A percentile compares a stretch with the other conserved stretches of the same genome.
phyloP scores from a whole-genome alignment of 2,329 filamentous ascomycete genomes.

The Blumeria graminis region DNA sequence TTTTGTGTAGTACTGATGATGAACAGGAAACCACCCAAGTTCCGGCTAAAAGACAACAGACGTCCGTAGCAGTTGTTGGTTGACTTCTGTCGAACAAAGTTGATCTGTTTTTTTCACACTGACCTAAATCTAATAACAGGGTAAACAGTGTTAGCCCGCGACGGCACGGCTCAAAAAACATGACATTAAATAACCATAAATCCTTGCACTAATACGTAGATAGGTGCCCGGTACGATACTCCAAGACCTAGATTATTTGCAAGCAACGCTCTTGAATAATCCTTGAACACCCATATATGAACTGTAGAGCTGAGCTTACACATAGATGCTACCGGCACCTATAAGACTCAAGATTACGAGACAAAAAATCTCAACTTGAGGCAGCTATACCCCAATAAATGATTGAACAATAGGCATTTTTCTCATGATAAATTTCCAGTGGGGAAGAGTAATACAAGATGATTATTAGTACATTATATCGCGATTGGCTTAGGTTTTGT shows the following conservation, averaged over 20 bases:
- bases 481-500: slow-evolving; percentile 4
- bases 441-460: no score
- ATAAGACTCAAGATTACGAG: no score
- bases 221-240: not conserved
- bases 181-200: slow-evolving; percentile 1
- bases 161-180: not conserved
- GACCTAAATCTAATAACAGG: slow-evolving; percentile 14
- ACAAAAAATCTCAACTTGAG: no score
- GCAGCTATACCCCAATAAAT: no score
- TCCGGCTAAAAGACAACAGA: slow-evolving; percentile 15
- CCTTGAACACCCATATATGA: no score
- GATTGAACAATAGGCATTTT: no score
- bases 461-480: not conserved
- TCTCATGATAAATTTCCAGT: no score
- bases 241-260: not conserved
- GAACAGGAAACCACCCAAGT: slow-evolving; percentile 10
- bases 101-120: slow-evolving; percentile 7
- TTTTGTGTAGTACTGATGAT: slow-evolving; percentile 7
- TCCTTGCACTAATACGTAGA: slow-evolving; percentile 1
- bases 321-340: no score
- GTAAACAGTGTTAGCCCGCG: not conserved
- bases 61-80: slow-evolving; percentile 12
- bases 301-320: no score
- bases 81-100: slow-evolving; percentile 11
- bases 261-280: not conserved